Evolutionary conservation across 228 moss, liverwort and hornwort genomes (phyloP).

Genomic region (Sphagnum fallax): DNA sequence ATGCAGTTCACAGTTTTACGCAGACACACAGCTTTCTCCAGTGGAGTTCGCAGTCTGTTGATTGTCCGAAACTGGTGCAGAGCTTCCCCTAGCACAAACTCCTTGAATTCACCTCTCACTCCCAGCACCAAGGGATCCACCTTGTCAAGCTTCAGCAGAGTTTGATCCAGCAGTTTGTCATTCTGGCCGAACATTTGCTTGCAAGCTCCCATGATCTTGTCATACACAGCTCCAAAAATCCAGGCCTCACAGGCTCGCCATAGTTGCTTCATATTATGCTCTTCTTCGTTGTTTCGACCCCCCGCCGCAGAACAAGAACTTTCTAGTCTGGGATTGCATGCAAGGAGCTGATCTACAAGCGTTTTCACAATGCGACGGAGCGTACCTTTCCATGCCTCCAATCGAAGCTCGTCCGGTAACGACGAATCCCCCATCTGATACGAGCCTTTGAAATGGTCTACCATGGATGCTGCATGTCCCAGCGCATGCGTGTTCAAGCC

Average conservation of each 20-base stretch:
- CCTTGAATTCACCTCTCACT: conserved; percentile 51
- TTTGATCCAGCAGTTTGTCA: conserved; percentile 41
- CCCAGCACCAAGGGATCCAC: conserved; percentile 52
- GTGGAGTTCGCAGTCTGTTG: conserved; percentile 39
- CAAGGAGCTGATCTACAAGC: conserved; percentile 40
- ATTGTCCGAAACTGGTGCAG: conserved; percentile 46
- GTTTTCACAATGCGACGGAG: conserved; percentile 46
- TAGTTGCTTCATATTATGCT: conserved; percentile 25
- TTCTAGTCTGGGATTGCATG: conserved; percentile 39
- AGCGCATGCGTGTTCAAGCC: conserved; percentile 52
- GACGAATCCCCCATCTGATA: conserved; percentile 61
- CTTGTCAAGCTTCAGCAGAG: conserved; percentile 31
- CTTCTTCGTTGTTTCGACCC: conserved; percentile 2
- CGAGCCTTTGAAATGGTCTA: conserved; percentile 63
- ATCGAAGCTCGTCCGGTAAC: conserved; percentile 39
- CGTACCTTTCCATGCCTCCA: conserved; percentile 57
- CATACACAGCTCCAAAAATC: conserved; percentile 48
- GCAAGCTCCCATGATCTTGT: conserved; percentile 59
- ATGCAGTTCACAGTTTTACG: conserved; percentile 54
- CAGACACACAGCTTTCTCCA: conserved; percentile 50
- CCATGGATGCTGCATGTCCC: conserved; percentile 58
- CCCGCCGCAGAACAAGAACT: conserved; percentile 4
- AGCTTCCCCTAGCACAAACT: conserved; percentile 52
- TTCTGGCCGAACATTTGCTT: conserved; percentile 63
- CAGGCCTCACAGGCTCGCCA: conserved; percentile 55